Evolutionary conservation across 208 protist species (phyloP).

Genomic region (Wallacemonas sp.): DNA sequence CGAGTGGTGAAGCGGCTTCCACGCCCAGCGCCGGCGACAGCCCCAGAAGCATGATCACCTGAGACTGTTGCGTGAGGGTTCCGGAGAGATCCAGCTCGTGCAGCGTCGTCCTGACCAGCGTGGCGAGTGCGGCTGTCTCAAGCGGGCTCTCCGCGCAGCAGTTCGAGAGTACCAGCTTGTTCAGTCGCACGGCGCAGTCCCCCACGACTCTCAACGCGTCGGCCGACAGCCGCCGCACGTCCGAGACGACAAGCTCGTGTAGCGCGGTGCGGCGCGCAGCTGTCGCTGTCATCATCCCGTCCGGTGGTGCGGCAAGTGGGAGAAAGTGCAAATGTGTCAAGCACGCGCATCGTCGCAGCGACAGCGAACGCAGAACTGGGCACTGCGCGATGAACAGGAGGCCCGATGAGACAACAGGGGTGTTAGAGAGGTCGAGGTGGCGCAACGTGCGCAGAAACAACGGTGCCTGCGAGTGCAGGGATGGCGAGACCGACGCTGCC

Average conservation of each 20-base stretch:
- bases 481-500: no score
- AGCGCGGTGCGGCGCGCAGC: constrained; percentile 11
- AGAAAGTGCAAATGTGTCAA: constrained; percentile 36
- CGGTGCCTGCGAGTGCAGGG: no score
- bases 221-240: constrained; percentile 14
- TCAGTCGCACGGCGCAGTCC: constrained; percentile 22
- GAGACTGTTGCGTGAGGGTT: constrained; percentile 7
- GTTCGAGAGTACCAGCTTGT: constrained; percentile 18
- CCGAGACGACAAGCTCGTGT: constrained; percentile 31
- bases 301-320: neutral
- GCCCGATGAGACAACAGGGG: constrained; percentile 23
- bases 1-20: no score
- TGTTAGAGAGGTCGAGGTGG: constrained; percentile 41
- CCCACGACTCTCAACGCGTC: constrained; percentile 17
- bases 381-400: constrained; percentile 33
- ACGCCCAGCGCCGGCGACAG: no score
- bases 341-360: constrained; percentile 27
- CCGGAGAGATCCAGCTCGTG: constrained; percentile 43
- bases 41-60: neutral
- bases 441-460: constrained; percentile 33
- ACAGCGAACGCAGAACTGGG: constrained; percentile 26
- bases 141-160: neutral
- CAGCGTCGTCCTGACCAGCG: constrained; percentile 28
- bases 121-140: neutral
- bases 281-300: neutral